Percentiles rank a stretch among this genome's conserved stretches.
phyloP scores from a whole-genome alignment of 306 rosid genomes.

The Prunus kanzakura region DNA sequence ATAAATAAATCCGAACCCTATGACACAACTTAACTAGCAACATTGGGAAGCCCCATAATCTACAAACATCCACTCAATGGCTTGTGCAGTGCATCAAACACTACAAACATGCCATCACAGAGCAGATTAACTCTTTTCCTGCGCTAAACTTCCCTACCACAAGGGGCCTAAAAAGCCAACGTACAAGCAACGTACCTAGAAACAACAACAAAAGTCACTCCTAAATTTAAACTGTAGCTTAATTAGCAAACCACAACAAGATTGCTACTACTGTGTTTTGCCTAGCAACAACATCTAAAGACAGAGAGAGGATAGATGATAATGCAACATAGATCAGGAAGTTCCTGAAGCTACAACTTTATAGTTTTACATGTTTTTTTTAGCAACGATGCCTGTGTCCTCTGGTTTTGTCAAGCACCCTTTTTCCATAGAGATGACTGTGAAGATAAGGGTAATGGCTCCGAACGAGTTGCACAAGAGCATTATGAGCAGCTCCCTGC shows the following conservation, averaged over 20 bases:
- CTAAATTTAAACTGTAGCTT: background rate
- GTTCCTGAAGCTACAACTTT: background rate
- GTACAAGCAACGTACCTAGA: background rate
- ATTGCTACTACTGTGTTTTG: background rate
- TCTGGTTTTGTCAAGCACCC: conserved; percentile 12
- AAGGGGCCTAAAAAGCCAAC: background rate
- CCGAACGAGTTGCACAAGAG: conserved; percentile 5
- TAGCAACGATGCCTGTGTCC: background rate
- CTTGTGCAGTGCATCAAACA: background rate
- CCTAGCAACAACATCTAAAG: conserved; percentile 13
- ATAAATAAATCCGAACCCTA: background rate
- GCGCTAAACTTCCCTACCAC: conserved; percentile 6
- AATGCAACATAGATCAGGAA: background rate
- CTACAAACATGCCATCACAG: background rate
- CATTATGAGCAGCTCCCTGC: conserved; percentile 8
- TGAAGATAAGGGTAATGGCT: background rate
- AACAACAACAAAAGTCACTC: conserved; percentile 1
- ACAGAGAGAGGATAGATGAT: background rate
- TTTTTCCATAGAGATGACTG: conserved; percentile 23
- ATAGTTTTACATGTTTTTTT: background rate
- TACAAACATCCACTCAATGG: conserved; percentile 7
- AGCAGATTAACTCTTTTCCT: background rate
- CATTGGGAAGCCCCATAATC: conserved; percentile 10
- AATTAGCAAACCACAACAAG: conserved; percentile 5
- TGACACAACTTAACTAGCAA: background rate